Evolutionary conservation across 768 basidiomycete species (phyloP).

Genomic region (Podaxis sp.): DNA sequence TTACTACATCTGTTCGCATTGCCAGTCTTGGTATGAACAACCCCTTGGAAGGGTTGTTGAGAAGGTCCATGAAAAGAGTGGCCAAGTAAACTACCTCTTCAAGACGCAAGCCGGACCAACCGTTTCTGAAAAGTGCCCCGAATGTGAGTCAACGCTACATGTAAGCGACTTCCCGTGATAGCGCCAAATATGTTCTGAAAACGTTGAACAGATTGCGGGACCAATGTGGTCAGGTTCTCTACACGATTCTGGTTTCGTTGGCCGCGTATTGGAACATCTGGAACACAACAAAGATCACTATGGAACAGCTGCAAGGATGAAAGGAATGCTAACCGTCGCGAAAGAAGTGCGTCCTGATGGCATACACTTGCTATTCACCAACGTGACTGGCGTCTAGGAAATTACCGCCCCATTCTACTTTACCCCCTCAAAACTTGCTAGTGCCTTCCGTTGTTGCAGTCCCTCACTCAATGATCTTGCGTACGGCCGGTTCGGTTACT

Average conservation of each 20-base stretch:
- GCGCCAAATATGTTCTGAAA: not conserved
- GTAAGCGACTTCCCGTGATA: constrained; percentile 38
- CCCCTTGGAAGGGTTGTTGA: constrained; percentile 75
- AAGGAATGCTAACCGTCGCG: constrained; percentile 92
- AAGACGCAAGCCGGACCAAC: constrained; percentile 72
- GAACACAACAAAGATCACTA: constrained; percentile 60
- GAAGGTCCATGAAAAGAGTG: constrained; percentile 49
- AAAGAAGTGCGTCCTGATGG: constrained; percentile 56
- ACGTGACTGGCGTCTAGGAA: constrained; percentile 46
- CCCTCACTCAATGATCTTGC: constrained; percentile 73
- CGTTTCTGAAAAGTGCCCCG: constrained; percentile 64
- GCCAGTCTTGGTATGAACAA: constrained; percentile 80
- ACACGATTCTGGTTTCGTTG: constrained; percentile 72
- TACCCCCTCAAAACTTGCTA: constrained; percentile 73
- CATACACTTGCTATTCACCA: not conserved
- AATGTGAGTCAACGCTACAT: constrained; percentile 77
- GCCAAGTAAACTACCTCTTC: constrained; percentile 58
- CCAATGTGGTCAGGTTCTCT: constrained; percentile 96
- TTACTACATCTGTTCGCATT: constrained; percentile 81
- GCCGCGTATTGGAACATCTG: constrained; percentile 71
- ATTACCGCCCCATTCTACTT: constrained; percentile 79
- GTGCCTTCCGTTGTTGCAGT: constrained; percentile 76
- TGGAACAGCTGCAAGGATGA: constrained; percentile 80
- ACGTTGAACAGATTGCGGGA: constrained; percentile 63
- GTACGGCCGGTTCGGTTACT: constrained; percentile 29